Percentiles rank a stretch among this genome's conserved stretches.
phyloP scores from a whole-genome alignment of 345 rosid species.

The Angophora floribunda region DNA sequence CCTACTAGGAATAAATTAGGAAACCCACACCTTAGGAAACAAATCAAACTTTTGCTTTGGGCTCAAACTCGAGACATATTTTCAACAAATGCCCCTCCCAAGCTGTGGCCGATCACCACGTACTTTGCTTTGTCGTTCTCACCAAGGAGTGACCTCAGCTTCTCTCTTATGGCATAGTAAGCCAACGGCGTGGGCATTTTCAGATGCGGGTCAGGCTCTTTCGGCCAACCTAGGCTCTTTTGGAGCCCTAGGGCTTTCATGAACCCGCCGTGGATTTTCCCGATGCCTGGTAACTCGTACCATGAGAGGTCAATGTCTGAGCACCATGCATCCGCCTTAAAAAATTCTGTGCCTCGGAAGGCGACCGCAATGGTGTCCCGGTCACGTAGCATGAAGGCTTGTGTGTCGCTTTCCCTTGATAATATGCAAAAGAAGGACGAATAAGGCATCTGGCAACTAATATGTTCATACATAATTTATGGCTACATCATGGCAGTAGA shows the following conservation, averaged over 20 bases:
- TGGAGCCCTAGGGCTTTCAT: slow-evolving; percentile 54
- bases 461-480: background rate
- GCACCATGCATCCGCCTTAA: slow-evolving; percentile 36
- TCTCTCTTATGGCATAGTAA: slow-evolving; percentile 37
- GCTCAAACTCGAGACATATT: no score
- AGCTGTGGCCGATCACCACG: slow-evolving; percentile 62
- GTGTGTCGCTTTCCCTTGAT: slow-evolving; percentile 6
- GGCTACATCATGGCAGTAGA: background rate
- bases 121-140: slow-evolving; percentile 23
- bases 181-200: slow-evolving; percentile 12
- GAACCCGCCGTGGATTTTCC: slow-evolving; percentile 53
- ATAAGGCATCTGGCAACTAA: background rate
- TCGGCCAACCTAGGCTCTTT: background rate
- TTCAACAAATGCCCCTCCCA: slow-evolving; percentile 65
- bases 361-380: slow-evolving; percentile 17
- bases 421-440: slow-evolving; percentile 8
- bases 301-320: slow-evolving; percentile 33
- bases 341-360: slow-evolving; percentile 37
- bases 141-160: slow-evolving; percentile 10
- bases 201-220: background rate
- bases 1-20: no score
- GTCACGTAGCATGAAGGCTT: slow-evolving; percentile 23
- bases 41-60: no score
- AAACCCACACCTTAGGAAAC: no score
- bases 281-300: slow-evolving; percentile 18